These are phyloP conservation scores for Fusarium dimerum DNA, from an alignment of 2,329 filamentous ascomycete genomes.

Conservation along the genomic window DNA sequence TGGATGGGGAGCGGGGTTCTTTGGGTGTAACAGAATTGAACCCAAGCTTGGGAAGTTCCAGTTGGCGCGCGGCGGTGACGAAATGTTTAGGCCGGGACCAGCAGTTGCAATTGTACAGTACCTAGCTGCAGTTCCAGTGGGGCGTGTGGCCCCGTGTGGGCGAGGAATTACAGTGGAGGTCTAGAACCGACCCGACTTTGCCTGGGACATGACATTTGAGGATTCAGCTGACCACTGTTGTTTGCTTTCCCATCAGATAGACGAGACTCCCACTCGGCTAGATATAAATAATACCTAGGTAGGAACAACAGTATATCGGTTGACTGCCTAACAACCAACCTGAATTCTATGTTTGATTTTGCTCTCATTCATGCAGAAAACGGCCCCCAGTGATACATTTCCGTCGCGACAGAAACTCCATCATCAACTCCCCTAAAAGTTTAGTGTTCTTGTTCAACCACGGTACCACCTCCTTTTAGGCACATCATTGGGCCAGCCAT, in stretches of 20 bases:
- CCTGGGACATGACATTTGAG: too few species aligned
- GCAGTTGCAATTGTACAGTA: too few species aligned
- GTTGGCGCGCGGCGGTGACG: slow-evolving; percentile 29
- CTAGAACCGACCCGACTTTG: too few species aligned
- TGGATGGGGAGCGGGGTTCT: slow-evolving; percentile 26
- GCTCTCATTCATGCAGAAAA: slow-evolving; percentile 3
- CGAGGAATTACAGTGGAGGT: too few species aligned
- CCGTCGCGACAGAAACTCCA: slow-evolving; percentile 15
- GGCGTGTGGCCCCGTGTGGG: slow-evolving; percentile 2
- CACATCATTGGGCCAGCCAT: slow-evolving; percentile 16
- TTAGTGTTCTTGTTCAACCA: slow-evolving; percentile 17
- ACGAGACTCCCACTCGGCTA: too few species aligned
- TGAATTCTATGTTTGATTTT: slow-evolving; percentile 7
- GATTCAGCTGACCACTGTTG: too few species aligned
- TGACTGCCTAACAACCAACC: background rate
- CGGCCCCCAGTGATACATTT: too few species aligned
- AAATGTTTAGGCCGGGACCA: too few species aligned
- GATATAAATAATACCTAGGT: too few species aligned
- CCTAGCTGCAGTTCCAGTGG: background rate
- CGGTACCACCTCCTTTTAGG: slow-evolving; percentile 25
- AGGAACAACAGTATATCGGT: too few species aligned
- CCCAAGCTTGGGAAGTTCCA: slow-evolving; percentile 18
- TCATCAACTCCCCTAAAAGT: slow-evolving; percentile 15
- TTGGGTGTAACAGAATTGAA: slow-evolving; percentile 9
- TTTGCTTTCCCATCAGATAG: too few species aligned